Percentiles rank a stretch among this genome's conserved stretches.
These are phyloP conservation scores for Metarhizium sp. DNA, from an alignment of 2,329 filamentous ascomycete genomes.

Conservation along the genomic window DNA sequence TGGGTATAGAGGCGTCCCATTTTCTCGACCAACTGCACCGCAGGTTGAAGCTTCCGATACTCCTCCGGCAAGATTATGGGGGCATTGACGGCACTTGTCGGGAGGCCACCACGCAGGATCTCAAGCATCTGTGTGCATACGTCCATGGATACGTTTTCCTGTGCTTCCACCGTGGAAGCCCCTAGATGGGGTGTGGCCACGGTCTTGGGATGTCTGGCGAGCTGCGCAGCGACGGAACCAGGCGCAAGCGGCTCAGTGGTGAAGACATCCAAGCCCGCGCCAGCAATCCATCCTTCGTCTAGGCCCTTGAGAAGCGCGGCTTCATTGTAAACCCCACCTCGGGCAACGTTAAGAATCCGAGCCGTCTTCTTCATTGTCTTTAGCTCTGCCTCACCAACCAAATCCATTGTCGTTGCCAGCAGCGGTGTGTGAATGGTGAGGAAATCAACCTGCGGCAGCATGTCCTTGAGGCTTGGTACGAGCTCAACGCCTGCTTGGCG, in stretches of 20 bases:
- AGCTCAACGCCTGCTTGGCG: constrained; percentile 57
- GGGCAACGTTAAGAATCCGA: constrained; percentile 67
- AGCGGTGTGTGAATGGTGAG: constrained; percentile 75
- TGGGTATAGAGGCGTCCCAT: constrained; percentile 75
- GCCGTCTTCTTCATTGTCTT: constrained; percentile 64
- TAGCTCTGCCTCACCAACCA: constrained; percentile 60
- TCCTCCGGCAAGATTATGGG: constrained; percentile 75
- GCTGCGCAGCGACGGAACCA: constrained; percentile 46
- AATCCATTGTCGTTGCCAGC: constrained; percentile 64
- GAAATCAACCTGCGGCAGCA: constrained; percentile 63
- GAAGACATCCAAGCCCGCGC: constrained; percentile 73
- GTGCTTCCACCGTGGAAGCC: constrained; percentile 71
- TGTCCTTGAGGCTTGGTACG: constrained; percentile 42
- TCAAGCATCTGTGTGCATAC: constrained; percentile 72
- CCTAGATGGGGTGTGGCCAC: constrained; percentile 74
- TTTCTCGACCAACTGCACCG: constrained; percentile 66
- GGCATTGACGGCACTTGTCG: constrained; percentile 70
- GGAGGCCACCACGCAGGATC: constrained; percentile 63
- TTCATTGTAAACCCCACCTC: constrained; percentile 75
- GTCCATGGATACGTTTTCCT: constrained; percentile 76
- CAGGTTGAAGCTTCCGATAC: constrained; percentile 68
- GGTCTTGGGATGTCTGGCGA: constrained; percentile 62
- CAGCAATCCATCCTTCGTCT: constrained; percentile 61
- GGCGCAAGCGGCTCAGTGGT: constrained; percentile 58
- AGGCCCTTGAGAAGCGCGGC: constrained; percentile 60